phyloP scores from a whole-genome alignment of 164 flowering plant species.

The Liriodendron chinense region DNA sequence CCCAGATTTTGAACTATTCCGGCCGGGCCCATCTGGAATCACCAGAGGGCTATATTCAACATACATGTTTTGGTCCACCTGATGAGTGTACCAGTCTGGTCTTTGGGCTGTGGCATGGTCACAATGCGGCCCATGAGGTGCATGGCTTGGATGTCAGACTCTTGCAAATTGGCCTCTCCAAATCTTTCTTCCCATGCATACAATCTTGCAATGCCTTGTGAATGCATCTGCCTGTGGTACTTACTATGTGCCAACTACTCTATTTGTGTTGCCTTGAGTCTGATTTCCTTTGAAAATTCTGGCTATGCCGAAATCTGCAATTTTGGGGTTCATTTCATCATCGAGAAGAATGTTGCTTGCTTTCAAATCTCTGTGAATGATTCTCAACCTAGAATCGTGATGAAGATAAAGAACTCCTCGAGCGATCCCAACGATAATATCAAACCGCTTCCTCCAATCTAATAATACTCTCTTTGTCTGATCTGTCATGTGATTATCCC shows the following conservation, averaged over 20 bases:
- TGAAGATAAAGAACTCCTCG: constrained; percentile 84
- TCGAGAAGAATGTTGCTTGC: constrained; percentile 76
- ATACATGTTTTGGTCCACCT: no score
- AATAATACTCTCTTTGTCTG: constrained; percentile 31
- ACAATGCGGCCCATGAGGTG: no score
- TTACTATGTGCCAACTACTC: constrained; percentile 36
- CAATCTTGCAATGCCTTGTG: no score
- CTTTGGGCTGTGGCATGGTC: no score
- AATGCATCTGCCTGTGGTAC: constrained; percentile 5
- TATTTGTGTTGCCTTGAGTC: constrained; percentile 24
- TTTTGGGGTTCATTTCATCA: constrained; percentile 73
- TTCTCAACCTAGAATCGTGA: constrained; percentile 65
- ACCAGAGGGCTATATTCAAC: no score
- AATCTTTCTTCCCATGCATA: background rate
- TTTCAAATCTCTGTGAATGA: constrained; percentile 75
- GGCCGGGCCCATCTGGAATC: background rate
- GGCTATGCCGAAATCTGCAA: constrained; percentile 92
- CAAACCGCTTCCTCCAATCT: constrained; percentile 57
- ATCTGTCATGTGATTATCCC: constrained; percentile 27
- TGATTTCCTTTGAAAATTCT: constrained; percentile 28
- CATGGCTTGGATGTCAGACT: no score
- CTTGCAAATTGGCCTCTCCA: background rate
- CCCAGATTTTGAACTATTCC: no score
- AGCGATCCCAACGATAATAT: constrained; percentile 71
- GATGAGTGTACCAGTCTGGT: no score